A percentile compares a stretch with the other conserved stretches of the same genome.
Evolutionary conservation across 176 grass and related monocot species (phyloP).

Genomic region (Urochloa ruziziensis): DNA sequence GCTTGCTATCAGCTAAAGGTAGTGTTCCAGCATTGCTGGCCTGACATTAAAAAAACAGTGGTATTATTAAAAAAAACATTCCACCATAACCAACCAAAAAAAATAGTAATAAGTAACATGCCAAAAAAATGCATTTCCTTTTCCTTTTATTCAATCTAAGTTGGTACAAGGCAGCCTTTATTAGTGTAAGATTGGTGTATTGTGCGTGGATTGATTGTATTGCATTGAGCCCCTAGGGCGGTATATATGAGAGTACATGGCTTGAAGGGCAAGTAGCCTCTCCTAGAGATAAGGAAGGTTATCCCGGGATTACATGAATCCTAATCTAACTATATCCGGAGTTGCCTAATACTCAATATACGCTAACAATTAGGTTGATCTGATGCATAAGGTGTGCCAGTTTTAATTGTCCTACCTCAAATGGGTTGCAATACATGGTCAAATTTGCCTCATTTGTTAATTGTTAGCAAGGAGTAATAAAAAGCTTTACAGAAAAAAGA

Average conservation of each 20-base stretch:
- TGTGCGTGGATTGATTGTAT: too few relatives aligned
- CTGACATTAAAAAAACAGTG: conserved; percentile 1
- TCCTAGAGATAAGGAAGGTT: too few relatives aligned
- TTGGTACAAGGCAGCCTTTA: background rate
- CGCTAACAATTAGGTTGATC: too few relatives aligned
- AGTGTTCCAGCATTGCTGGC: background rate
- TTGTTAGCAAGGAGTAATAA: conserved; percentile 1
- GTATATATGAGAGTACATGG: too few relatives aligned
- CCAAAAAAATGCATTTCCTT: background rate
- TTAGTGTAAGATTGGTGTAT: too few relatives aligned
- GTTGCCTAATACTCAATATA: too few relatives aligned
- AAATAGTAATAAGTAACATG: background rate
- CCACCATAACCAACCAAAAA: background rate
- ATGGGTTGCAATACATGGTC: background rate
- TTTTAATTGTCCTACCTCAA: background rate
- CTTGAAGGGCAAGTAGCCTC: too few relatives aligned
- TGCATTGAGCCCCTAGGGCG: too few relatives aligned
- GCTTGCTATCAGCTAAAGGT: background rate
- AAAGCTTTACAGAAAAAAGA: background rate
- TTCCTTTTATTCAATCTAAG: background rate
- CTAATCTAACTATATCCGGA: too few relatives aligned
- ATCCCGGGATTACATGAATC: too few relatives aligned
- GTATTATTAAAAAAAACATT: conserved; percentile 13
- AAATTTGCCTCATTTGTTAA: conserved; percentile 12
- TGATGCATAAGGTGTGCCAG: background rate